Base-by-base conservation (phyloP, 768 basidiomycete species). In the Termitomyces sp. region DNA sequence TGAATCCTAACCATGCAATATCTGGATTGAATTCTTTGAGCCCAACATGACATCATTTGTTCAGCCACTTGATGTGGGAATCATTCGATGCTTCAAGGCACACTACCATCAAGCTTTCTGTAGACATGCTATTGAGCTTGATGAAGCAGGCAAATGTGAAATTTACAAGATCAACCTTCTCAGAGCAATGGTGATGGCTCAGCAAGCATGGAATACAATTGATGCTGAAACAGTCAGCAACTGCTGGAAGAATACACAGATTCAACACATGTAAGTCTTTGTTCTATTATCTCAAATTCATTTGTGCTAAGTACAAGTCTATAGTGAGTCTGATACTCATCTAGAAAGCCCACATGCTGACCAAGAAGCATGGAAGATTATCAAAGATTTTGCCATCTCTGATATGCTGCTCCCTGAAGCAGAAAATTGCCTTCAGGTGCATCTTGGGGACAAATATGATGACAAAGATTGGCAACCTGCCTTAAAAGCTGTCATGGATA, bases 121-220 rank as follows among this genome's bases (percentile, higher is more conserved):
- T 58, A 10, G 40, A 4, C 60, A 66, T 46, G 70, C 72, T 31
- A 60, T 76, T 58, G 69, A 72, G 29, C 63, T 66, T 36, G 72
- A 77, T 65, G 72, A 74, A 46, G 69, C 65, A n/a, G 73, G 67
- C 9, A 68, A 69, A 37, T 1, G 20, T 1, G 65, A 77, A 9
- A 74, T 78, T 37, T 79, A 75, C 64, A 72, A 76, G 48, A 72
- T 79, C 38, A 67, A 73, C 59, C 60, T 72, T 25, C 71, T 77
- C 15, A 67, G 75, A 56, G 73, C 66, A 4, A 77, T 80, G 71
- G 59, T 61, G 8, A 70, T 79, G 66, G 70, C 66, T 1, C 60
- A 68, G 40, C 59, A 67, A 12, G 72, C 74, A 4, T 79, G 78
- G 76, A 46, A 69, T 8, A 36, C 48, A 9, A 65, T 78, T n/a